Conservation (phyloP, 768 basidiomycete species). For the Kwoniella sp. region DNA sequence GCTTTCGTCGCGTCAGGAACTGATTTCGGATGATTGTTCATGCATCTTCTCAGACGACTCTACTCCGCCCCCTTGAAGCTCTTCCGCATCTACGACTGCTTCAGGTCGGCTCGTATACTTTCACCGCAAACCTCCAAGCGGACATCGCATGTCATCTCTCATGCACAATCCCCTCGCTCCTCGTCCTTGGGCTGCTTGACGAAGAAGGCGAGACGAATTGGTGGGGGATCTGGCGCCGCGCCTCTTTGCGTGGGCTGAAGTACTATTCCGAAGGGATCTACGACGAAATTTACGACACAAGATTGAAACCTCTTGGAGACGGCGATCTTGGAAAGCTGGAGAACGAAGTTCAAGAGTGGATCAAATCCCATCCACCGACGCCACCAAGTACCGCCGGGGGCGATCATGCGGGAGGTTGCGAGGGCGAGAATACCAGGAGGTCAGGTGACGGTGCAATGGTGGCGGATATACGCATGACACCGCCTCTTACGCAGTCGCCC, state of each 20-base stretch:
- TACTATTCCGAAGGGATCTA: conserved; percentile 1
- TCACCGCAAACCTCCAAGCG: conserved; percentile 29
- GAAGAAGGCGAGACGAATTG: conserved; percentile 50
- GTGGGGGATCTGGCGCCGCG: conserved; percentile 49
- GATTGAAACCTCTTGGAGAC: conserved; percentile 34
- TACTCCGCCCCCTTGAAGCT: conserved; percentile 34
- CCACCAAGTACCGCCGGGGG: conserved; percentile 11
- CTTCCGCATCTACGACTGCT: conserved; percentile 47
- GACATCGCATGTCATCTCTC: conserved; percentile 34
- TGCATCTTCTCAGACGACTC: conserved; percentile 25
- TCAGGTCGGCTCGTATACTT: conserved; percentile 52
- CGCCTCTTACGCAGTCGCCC: conserved; percentile 10
- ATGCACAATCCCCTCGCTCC: conserved; percentile 26
- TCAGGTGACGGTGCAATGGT: not conserved
- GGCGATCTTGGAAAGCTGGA: conserved; percentile 41
- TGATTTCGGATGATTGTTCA: too few species aligned
- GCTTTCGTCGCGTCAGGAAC: not conserved
- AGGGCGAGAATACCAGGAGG: not conserved
- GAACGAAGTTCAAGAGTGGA: conserved; percentile 30
- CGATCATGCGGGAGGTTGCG: not conserved
- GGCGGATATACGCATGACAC: conserved; percentile 20
- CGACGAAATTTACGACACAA: conserved; percentile 15
- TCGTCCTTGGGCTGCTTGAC: conserved; percentile 45
- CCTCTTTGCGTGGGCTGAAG: conserved; percentile 9
- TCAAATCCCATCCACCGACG: conserved; percentile 16